Conservation (phyloP, 1,284 basidiomycete genomes). For the Cutaneotrichosporon cutaneum region DNA sequence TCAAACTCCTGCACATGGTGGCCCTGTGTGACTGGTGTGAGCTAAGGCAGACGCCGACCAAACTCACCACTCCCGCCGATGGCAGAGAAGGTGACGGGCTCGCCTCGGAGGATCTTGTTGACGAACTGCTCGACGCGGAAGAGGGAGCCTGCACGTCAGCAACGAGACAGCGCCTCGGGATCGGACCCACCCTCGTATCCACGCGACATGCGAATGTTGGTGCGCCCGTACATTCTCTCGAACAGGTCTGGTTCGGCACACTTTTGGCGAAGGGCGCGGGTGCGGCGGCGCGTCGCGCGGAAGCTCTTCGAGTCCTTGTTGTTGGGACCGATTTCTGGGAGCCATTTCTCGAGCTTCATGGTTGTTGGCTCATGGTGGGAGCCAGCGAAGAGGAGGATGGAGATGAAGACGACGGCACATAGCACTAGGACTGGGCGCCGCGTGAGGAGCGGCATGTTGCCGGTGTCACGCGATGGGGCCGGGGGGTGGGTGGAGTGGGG, state of each 20-base stretch:
- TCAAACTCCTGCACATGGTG: conserved; percentile 42
- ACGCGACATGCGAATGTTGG: conserved; percentile 41
- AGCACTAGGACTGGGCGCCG: conserved; percentile 21
- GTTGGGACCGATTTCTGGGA: neutral
- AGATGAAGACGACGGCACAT: conserved; percentile 13
- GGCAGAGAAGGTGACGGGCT: conserved; percentile 38
- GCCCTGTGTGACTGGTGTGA: conserved; percentile 44
- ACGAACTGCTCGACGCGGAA: conserved; percentile 34
- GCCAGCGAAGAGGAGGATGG: conserved; percentile 11
- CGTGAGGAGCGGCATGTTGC: neutral
- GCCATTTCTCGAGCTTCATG: conserved; percentile 6
- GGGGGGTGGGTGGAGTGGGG: neutral
- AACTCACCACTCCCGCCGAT: conserved; percentile 49
- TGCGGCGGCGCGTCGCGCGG: neutral
- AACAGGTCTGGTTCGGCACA: conserved; percentile 34
- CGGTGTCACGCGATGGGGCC: neutral
- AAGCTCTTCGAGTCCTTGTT: neutral
- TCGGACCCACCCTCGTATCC: conserved; percentile 45
- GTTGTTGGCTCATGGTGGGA: conserved; percentile 6
- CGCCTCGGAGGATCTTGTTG: conserved; percentile 42
- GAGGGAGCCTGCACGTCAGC: conserved; percentile 35
- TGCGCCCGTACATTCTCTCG: conserved; percentile 40
- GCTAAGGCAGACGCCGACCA: conserved; percentile 13
- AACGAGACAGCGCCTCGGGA: neutral
- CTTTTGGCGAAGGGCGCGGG: neutral